Percentiles rank a stretch among this genome's conserved stretches.
Conservation (phyloP, 2,329 filamentous ascomycete genomes). For the Pestalotiopsis sp. region DNA sequence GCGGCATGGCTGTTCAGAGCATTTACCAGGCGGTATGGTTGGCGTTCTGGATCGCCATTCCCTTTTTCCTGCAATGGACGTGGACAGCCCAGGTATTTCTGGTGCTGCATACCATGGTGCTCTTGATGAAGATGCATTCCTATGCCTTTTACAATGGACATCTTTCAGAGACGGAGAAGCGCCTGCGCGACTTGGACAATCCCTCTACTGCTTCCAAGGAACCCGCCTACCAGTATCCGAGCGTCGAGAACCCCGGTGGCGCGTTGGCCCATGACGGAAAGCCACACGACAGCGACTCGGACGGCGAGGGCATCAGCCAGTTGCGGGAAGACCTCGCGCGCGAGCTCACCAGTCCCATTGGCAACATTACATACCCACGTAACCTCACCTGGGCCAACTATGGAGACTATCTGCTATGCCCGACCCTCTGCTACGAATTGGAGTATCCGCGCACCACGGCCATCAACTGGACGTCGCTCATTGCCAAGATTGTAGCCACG, state of each 20-base stretch:
- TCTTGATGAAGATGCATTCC: constrained; percentile 99
- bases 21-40: constrained; percentile 81
- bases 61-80: constrained; percentile 86
- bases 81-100: constrained; percentile 98
- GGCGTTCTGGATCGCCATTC: constrained; percentile 78
- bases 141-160: constrained; percentile 99
- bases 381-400: constrained; percentile 87
- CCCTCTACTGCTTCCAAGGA: constrained; percentile 70
- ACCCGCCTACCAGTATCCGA: constrained; percentile 77
- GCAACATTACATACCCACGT: constrained; percentile 84
- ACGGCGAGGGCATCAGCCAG: constrained; percentile 56
- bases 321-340: constrained; percentile 86
- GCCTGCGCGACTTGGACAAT: constrained; percentile 77
- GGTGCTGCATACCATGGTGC: constrained; percentile 83
- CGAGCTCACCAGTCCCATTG: constrained; percentile 89
- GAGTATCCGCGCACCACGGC: constrained; percentile 83
- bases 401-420: constrained; percentile 84
- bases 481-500: constrained; percentile 83
- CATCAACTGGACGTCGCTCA: constrained; percentile 80
- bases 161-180: constrained; percentile 81
- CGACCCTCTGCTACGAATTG: constrained; percentile 95
- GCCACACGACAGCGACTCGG: constrained; percentile 42
- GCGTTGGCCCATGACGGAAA: constrained; percentile 24
- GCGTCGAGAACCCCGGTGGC: constrained; percentile 55
- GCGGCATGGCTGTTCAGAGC: constrained; percentile 83